These are phyloP conservation scores for Amphicarpaea edgeworthii DNA, from an alignment of 306 rosid genomes.

Conservation along the genomic window DNA sequence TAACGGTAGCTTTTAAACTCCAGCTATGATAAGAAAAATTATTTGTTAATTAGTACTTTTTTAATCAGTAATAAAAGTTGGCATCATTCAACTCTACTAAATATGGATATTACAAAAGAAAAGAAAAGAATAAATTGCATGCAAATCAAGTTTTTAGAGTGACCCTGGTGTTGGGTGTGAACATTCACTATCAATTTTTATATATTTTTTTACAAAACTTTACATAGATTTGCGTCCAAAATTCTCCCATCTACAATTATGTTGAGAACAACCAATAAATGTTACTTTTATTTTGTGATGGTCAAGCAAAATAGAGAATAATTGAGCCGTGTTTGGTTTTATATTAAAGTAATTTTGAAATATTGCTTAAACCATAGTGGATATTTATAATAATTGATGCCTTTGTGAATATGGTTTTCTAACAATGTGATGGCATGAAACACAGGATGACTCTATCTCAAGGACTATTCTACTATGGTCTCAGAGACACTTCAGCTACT, in stretches of 20 bases:
- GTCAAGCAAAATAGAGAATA: not conserved
- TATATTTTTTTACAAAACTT: not conserved
- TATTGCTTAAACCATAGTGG: too few species aligned
- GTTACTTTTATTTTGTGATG: not conserved
- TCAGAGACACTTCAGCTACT: constrained; percentile 74
- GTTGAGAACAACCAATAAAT: not conserved
- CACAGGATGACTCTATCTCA: constrained; percentile 63
- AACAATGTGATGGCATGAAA: constrained; percentile 4
- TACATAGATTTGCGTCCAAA: constrained; percentile 13
- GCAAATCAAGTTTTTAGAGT: not conserved
- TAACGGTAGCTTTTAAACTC: not conserved
- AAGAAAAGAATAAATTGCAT: not conserved
- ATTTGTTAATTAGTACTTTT: too few species aligned
- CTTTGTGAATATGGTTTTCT: not conserved
- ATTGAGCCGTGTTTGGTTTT: too few species aligned
- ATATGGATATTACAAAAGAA: not conserved
- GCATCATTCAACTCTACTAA: not conserved
- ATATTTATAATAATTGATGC: too few species aligned
- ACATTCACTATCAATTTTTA: not conserved
- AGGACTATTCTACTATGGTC: constrained; percentile 69
- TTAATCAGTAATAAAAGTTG: not conserved
- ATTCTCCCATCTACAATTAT: not conserved
- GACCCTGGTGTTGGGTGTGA: not conserved
- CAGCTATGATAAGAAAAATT: too few species aligned
- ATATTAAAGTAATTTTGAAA: too few species aligned